Conservation (phyloP, 2,329 filamentous ascomycete genomes). For the Scedosporium aurantiacum region DNA sequence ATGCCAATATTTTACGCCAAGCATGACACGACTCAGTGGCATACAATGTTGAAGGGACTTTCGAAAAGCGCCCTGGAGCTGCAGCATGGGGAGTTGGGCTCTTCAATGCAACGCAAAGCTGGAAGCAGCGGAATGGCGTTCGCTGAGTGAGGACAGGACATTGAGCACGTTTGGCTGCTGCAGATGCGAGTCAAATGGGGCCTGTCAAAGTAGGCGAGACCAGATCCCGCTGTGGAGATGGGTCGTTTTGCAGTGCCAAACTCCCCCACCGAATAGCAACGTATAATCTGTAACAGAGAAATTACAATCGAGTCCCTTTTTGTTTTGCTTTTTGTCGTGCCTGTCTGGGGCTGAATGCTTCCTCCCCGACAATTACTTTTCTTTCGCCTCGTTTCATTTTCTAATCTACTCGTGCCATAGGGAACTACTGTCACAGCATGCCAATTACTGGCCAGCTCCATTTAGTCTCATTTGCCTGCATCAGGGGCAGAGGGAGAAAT, state of each 20-base stretch:
- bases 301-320: too few species aligned
- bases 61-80: not conserved
- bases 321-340: too few species aligned
- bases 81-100: too few species aligned
- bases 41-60: not conserved
- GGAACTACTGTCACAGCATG: too few species aligned
- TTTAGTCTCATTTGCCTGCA: not conserved
- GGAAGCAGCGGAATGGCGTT: too few species aligned
- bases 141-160: too few species aligned
- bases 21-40: not conserved
- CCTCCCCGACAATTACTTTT: not conserved
- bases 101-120: too few species aligned
- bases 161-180: too few species aligned
- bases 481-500: not conserved
- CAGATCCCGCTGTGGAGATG: not conserved
- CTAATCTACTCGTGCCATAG: too few species aligned
- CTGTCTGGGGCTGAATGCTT: not conserved
- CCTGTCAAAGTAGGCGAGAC: not conserved
- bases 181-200: too few species aligned
- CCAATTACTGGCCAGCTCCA: too few species aligned
- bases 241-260: not conserved
- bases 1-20: not conserved
- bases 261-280: not conserved
- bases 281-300: not conserved
- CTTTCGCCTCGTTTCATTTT: too few species aligned